phyloP scores from a whole-genome alignment of 78 protist species.

The Dictyostelium firmibasis region DNA sequence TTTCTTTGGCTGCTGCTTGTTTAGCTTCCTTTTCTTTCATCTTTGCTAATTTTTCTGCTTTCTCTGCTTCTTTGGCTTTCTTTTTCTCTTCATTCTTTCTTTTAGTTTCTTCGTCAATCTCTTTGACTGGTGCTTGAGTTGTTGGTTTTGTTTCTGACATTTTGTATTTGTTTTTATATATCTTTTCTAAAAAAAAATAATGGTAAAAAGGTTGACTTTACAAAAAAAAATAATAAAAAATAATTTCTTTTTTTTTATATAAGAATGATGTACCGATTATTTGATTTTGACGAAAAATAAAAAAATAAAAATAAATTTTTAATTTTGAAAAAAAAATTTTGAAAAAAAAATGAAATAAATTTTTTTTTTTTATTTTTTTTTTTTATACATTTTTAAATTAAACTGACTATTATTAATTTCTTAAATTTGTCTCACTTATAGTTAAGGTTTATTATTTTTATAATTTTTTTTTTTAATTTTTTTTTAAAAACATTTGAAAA shows the following conservation, averaged over 20 bases:
- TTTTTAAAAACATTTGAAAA: no score
- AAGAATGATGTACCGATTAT: no score
- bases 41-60: slow-evolving; percentile 34
- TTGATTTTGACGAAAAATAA: no score
- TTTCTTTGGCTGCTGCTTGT: slow-evolving; percentile 38
- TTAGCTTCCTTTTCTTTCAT: slow-evolving; percentile 67
- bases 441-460: no score
- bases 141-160: slow-evolving; percentile 28
- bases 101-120: slow-evolving; percentile 59
- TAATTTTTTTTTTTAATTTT: no score
- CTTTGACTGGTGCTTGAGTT: slow-evolving; percentile 5
- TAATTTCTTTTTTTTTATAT: neutral
- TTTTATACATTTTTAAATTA: no score
- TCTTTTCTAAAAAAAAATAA: neutral
- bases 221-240: neutral
- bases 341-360: no score
- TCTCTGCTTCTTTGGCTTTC: slow-evolving; percentile 83
- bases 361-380: no score
- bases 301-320: no score
- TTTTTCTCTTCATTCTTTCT: slow-evolving; percentile 58
- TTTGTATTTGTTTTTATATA: neutral
- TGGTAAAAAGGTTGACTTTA: neutral
- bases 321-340: no score
- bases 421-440: no score
- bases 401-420: no score